These are phyloP conservation scores for Kwoniella pini DNA, from an alignment of 768 basidiomycete genomes.

Conservation along the genomic window DNA sequence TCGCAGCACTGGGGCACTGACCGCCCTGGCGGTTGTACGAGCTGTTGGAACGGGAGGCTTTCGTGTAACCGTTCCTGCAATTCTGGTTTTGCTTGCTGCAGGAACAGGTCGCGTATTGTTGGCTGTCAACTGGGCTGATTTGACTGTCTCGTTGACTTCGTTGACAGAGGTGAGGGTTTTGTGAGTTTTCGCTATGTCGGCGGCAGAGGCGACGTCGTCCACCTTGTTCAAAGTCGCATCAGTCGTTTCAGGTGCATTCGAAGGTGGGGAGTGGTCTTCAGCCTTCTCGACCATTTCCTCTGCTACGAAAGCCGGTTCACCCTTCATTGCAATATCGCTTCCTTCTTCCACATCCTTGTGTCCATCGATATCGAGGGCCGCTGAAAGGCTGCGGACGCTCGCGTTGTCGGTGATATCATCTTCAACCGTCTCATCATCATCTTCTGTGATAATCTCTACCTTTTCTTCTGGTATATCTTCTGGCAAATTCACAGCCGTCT, in stretches of 20 bases:
- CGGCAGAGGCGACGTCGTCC: no score
- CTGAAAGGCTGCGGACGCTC: neutral
- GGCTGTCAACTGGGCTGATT: neutral
- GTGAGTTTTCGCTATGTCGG: no score
- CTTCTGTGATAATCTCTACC: neutral
- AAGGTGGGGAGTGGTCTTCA: no score
- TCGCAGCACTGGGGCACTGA: conserved; percentile 16
- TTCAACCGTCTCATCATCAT: neutral
- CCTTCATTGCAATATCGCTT: no score
- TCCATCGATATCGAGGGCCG: neutral
- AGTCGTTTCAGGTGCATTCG: no score
- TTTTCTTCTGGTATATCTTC: neutral
- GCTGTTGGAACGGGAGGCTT: conserved; percentile 26
- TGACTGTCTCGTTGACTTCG: neutral
- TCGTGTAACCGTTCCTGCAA: neutral
- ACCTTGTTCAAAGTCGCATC: no score
- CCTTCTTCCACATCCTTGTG: neutral
- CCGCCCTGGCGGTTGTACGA: conserved; percentile 4
- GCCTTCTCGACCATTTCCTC: no score
- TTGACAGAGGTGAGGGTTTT: neutral
- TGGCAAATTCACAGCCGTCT: neutral
- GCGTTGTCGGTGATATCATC: neutral
- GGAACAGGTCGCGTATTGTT: neutral
- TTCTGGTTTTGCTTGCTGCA: conserved; percentile 3
- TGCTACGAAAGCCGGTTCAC: no score